Evolutionary conservation across 2,329 filamentous ascomycete genomes (phyloP), one percentile per base, ranked within the genome.

Genomic region (Dendryphion nanum): DNA sequence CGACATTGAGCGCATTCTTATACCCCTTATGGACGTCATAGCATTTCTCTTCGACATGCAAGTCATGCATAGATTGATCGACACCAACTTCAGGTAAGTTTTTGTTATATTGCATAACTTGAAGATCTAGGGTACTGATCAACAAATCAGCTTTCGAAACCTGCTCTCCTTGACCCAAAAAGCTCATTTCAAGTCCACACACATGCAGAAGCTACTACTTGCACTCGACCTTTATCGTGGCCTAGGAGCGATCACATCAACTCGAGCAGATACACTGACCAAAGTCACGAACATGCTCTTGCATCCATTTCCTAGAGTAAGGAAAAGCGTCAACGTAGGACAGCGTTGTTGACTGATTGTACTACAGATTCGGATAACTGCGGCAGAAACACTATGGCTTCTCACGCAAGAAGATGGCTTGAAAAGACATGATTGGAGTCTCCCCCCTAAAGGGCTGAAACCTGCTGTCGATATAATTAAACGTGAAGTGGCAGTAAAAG

Each of bases 261-360:
- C 79, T 6, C 66, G 69, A 6, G 70, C 71, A 40, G 75, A 77
- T 15, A 85, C 84, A 3, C 64, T 82, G 37, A 81, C 77, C 58
- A 86, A 89, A 61, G 69, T 96, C 28, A 77, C 78, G 0, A 81
- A 77, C 16, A 79, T 95, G 71, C 70, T 95, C 46, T 66, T 81
- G 40, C 91, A 95, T 69, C 87, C 88, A 1, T 95, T 88, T 73
- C 89, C 90, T 5, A 78, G 79, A 54, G 81, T 94, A 50, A 69
- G n/a, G n/a, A n/a, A n/a, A n/a, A n/a, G n/a, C n/a, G n/a, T n/a
- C n/a, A n/a, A n/a, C n/a, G n/a, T n/a, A n/a, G n/a, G n/a, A n/a
- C n/a, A n/a, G n/a, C n/a, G n/a, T n/a, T n/a, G 2, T 31, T 30
- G 14, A 18, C 40, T 52, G n/a, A 51, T 17, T 4, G 18, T 4